Conservation (phyloP, 805 yeast genomes). For the Starmerella lactis-condensi region DNA sequence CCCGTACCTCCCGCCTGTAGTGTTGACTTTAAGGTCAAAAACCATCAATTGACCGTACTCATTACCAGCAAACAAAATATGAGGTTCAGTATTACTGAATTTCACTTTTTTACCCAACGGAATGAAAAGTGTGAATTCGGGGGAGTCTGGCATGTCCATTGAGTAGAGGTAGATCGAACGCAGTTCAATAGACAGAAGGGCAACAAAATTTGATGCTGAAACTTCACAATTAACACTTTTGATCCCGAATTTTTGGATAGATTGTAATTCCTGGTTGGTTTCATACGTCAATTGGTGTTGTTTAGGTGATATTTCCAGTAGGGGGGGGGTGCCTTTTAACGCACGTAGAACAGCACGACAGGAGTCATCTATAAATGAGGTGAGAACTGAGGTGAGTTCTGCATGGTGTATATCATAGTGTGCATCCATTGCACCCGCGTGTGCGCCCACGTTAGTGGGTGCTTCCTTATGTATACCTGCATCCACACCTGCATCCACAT, state of each 20-base stretch:
- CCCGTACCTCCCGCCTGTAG: constrained; percentile 18
- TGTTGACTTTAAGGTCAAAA: constrained; percentile 60
- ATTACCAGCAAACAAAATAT: constrained; percentile 36
- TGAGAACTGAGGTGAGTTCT: constrained; percentile 4
- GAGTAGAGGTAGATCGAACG: constrained; percentile 23
- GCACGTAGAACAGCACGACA: constrained; percentile 22
- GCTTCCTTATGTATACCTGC: too few species aligned
- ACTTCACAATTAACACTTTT: background rate
- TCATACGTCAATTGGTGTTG: background rate
- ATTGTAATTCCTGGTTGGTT: constrained; percentile 18
- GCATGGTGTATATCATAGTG: too few species aligned
- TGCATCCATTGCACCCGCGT: too few species aligned
- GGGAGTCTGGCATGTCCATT: constrained; percentile 17
- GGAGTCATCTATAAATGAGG: constrained; percentile 18
- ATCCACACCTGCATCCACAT: too few species aligned
- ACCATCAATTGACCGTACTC: constrained; percentile 70
- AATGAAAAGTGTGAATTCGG: constrained; percentile 29
- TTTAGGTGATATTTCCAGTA: background rate
- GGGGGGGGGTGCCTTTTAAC: background rate
- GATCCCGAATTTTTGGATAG: constrained; percentile 16
- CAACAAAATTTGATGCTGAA: constrained; percentile 17
- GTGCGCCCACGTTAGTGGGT: too few species aligned
- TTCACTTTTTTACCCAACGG: constrained; percentile 24
- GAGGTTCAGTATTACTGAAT: constrained; percentile 27
- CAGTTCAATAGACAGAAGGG: constrained; percentile 9